Evolutionary conservation across 208 protist species (phyloP), one percentile per base, ranked within the genome.

Genomic region (Trypanosoma cruzi): DNA sequence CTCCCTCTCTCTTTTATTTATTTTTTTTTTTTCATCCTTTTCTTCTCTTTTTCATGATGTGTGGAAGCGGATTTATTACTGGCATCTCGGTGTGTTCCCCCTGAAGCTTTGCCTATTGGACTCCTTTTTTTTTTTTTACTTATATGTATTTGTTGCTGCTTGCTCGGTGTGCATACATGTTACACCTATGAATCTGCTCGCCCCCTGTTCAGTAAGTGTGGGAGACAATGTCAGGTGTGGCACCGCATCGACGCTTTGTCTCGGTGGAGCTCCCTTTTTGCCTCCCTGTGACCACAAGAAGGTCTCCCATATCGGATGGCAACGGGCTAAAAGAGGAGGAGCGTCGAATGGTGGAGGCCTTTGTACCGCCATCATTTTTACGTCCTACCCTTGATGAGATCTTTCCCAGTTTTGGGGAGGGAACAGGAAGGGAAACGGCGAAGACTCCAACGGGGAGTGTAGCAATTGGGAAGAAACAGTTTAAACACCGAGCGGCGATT

Each of bases 211-310:
- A 52, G 48, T 52, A 11, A 52, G 22, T 6, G 16, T 3, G 6
- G 31, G 62, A 52, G 31, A 14, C 5, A 8, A 75, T 75, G 71
- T 14, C 71, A 13, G 57, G 31, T 14, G 31, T 75, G 18, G 54
- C 42, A 14, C 64, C 67, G 24, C 78, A 85, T 67, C 82, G 86
- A 31, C 66, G 75, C 62, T 93, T 84, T 67, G 73, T 89, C 26
- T 75, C 79, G 1, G 73, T 93, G 14, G 89, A 95, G 64, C 77
- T 95, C 31, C 89, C 89, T 34, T 95, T 95, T 56, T 70, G 66
- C 46, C 58, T 85, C 5, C 63, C 78, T 29, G 46, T 74, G 0
- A 74, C 80, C 0, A 70, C 66, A 22, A 50, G 52, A 37, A 62
- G 26, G 13, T 37, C 71, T 69, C 26, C 53, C 22, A 56, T 37